Evolutionary conservation across 139 green algal species (phyloP).

Genomic region (Monoraphidium neglectum): DNA sequence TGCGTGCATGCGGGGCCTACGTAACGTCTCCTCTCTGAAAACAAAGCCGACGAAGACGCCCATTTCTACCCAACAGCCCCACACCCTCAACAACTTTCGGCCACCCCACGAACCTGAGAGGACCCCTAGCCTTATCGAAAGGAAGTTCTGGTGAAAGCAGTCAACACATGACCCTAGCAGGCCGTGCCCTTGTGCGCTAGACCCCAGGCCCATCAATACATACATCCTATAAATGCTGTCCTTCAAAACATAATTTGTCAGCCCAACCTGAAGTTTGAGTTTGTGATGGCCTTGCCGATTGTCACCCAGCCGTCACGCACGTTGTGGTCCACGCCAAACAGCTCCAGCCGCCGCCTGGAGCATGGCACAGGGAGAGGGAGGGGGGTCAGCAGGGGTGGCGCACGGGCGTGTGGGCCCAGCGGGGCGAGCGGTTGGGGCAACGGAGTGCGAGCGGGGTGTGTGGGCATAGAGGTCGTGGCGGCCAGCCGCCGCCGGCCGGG

Average conservation of each 20-base stretch:
- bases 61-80: background rate
- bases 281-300: conserved; percentile 64
- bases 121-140: no score
- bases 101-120: no score
- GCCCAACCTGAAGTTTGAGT: conserved; percentile 73
- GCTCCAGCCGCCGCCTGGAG: conserved; percentile 68
- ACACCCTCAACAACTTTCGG: no score
- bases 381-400: no score
- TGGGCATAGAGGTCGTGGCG: no score
- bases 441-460: no score
- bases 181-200: background rate
- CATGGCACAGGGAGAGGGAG: no score
- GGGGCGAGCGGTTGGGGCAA: no score
- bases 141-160: no score
- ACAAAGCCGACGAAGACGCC: background rate
- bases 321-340: conserved; percentile 91
- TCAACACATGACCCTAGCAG: background rate
- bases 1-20: no score
- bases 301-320: conserved; percentile 85
- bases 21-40: background rate
- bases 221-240: background rate
- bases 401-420: no score
- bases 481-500: no score
- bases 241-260: conserved; percentile 13
- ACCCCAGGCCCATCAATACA: background rate